These are phyloP conservation scores for Plasmodium gaboni DNA, from an alignment of 169 alveolate species.

Conservation along the genomic window DNA sequence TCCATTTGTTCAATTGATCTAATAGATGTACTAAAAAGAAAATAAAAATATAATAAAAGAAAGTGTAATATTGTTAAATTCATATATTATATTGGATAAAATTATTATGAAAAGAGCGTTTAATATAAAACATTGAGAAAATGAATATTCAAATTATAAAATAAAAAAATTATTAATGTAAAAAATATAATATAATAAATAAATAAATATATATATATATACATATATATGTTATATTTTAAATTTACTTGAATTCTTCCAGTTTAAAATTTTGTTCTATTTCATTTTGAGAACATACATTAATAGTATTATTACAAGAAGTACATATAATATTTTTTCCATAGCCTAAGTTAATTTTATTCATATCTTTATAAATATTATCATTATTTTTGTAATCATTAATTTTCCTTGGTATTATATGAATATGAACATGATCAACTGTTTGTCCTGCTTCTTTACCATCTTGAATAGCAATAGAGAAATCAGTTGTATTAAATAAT, in stretches of 20 bases:
- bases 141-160: too few species aligned
- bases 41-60: constrained; percentile 22
- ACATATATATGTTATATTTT: neutral
- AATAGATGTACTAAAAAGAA: constrained; percentile 25
- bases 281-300: constrained; percentile 17
- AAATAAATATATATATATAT: neutral
- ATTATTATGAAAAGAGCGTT: too few species aligned
- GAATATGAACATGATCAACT: constrained; percentile 92
- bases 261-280: constrained; percentile 42
- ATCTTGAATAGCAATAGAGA: constrained; percentile 84
- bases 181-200: neutral
- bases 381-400: constrained; percentile 84
- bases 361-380: constrained; percentile 84
- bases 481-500: constrained; percentile 24
- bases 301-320: constrained; percentile 24
- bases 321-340: constrained; percentile 54
- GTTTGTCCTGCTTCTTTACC: constrained; percentile 94
- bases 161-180: too few species aligned
- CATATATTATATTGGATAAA: too few species aligned
- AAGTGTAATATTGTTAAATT: neutral
- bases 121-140: too few species aligned
- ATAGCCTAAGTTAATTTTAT: constrained; percentile 77
- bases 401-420: constrained; percentile 87
- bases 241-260: constrained; percentile 70
- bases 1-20: constrained; percentile 75